Base-by-base conservation (phyloP, 768 basidiomycete species). In the Pleurotus giganteus region DNA sequence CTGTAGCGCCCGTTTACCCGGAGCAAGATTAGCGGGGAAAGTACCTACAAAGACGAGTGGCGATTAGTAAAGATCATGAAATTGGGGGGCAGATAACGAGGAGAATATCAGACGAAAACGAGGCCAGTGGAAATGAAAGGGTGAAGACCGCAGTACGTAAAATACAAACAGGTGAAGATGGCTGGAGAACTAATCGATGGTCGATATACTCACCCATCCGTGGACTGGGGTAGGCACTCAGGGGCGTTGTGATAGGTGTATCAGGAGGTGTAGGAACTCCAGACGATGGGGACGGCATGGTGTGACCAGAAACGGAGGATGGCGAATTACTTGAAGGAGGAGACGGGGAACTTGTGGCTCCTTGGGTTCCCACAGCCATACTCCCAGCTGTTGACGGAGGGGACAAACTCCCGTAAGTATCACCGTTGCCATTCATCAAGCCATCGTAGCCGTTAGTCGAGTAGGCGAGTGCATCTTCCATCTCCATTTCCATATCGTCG, bases 401-500 rank as follows among this genome's bases (percentile, higher is more conserved):
- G 9, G 49, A 51, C n/a, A 51, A 17, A 32, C 49, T 51, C 12
- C 49, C 49, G 28, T 49, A 49, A 9, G 47, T 28, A 37, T 51
- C 13, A 23, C 29, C 31, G 31, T 51, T 51, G 7, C 15, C 23
- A 37, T 36, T 12, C 17, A 24, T 21, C 6, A 21, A 24, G n/a
- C 49, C 34, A 24, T 24, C 34, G 21, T 51, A 37, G 19, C 34
- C 31, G 31, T 37, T 24, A 12, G 34, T 36, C 21, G 47, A 23
- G 44, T 70, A 65, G 43, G 75, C 75, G 12, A 77, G 73, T 60
- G 47, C 12, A 13, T 49, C 47, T n/a, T 89, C 88, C 23, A 89
- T 65, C 49, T 89, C 88, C 19, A 90, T 77, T 60, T 91, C 89
- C 88, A 91, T 91, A 61, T 91, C 89, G 65, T 89, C 88, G 0